These are phyloP conservation scores for Zasmidium angulare DNA, from an alignment of 2,329 filamentous ascomycete species.

Conservation along the genomic window DNA sequence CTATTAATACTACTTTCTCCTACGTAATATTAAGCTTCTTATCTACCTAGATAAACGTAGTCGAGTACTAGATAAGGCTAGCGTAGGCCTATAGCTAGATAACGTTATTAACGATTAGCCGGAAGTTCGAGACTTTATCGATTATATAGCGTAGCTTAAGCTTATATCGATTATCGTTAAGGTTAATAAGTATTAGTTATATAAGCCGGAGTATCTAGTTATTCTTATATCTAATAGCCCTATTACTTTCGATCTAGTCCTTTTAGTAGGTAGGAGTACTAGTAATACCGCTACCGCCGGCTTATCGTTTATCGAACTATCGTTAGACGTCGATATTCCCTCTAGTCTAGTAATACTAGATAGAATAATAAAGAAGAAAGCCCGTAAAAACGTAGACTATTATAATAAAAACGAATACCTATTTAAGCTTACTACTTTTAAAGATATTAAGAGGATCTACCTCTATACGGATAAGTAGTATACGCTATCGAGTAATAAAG, in stretches of 20 bases:
- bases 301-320: too few relatives aligned
- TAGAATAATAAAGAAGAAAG: not conserved
- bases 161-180: not conserved
- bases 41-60: not conserved
- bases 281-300: not conserved
- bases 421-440: too few relatives aligned
- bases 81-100: not conserved
- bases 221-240: too few relatives aligned
- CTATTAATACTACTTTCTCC: not conserved
- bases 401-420: too few relatives aligned
- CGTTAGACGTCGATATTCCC: not conserved
- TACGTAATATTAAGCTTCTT: not conserved
- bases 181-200: not conserved
- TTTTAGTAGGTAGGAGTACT: not conserved
- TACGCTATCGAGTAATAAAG: not conserved
- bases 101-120: not conserved
- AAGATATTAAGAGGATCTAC: too few relatives aligned
- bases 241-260: too few relatives aligned
- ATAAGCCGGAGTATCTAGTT: not conserved
- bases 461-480: not conserved
- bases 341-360: not conserved
- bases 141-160: not conserved
- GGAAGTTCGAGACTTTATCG: not conserved
- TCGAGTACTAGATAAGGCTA: not conserved
- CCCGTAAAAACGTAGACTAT: not conserved